phyloP scores from a whole-genome alignment of 2,329 filamentous ascomycete species.

The Parascedosporium putredinis region DNA sequence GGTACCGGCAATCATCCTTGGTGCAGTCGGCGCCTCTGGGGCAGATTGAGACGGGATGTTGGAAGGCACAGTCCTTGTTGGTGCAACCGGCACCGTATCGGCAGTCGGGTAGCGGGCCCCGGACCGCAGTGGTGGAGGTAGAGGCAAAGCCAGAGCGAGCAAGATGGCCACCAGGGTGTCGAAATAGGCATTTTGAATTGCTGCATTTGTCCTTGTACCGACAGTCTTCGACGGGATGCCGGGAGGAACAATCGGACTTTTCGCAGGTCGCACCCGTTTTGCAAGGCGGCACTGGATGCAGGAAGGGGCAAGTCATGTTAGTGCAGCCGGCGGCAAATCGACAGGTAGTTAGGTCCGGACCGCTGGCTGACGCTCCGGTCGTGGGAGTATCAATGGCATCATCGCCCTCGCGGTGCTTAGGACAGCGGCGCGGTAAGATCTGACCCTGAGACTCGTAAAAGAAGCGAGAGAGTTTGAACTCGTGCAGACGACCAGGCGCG shows the following conservation, averaged over 20 bases:
- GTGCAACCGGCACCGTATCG: not conserved
- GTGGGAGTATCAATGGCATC: not conserved
- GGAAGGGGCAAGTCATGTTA: not conserved
- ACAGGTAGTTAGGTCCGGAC: not conserved
- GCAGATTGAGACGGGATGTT: not conserved
- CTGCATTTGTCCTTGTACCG: not conserved
- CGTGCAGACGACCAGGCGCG: constrained; percentile 16
- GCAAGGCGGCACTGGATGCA: not conserved
- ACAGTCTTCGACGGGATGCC: not conserved
- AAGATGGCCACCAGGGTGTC: not conserved
- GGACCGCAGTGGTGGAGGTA: not conserved
- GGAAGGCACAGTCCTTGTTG: not conserved
- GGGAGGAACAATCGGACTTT: not conserved
- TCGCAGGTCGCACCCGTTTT: not conserved
- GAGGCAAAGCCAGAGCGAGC: not conserved
- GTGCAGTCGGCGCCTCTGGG: not conserved
- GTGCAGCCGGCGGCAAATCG: not conserved
- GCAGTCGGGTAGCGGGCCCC: not conserved
- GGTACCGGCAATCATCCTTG: not conserved
- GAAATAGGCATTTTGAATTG: not conserved
- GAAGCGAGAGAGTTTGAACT: constrained; percentile 22
- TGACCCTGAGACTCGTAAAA: constrained; percentile 25
- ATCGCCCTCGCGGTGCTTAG: constrained; percentile 7
- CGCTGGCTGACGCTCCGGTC: not conserved
- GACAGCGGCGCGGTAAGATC: constrained; percentile 15